Conservation (phyloP, 768 basidiomycete species). For the Boletus sp. region DNA sequence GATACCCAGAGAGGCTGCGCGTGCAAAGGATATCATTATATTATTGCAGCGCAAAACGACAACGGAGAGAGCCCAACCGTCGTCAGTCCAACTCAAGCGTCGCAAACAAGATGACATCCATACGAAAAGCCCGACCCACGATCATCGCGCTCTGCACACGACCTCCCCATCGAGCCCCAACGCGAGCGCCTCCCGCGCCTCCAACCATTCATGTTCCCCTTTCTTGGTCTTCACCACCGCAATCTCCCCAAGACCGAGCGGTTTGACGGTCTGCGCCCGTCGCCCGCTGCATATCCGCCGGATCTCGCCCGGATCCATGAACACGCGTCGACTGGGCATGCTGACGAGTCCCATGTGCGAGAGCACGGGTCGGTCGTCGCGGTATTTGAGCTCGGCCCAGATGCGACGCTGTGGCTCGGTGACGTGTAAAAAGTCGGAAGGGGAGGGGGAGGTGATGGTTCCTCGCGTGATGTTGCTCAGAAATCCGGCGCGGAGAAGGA, state of each 20-base stretch:
- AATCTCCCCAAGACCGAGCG: slow-evolving; percentile 90
- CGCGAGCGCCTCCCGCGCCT: slow-evolving; percentile 88
- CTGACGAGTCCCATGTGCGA: slow-evolving; percentile 77
- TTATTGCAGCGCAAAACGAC: not conserved
- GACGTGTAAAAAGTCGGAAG: slow-evolving; percentile 56
- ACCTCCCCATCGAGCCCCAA: slow-evolving; percentile 82
- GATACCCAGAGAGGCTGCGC: not conserved
- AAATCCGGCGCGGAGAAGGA: slow-evolving; percentile 90
- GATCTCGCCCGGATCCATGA: slow-evolving; percentile 73
- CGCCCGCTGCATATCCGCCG: slow-evolving; percentile 77
- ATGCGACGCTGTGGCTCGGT: slow-evolving; percentile 66
- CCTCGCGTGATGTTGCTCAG: slow-evolving; percentile 81
- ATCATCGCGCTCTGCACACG: slow-evolving; percentile 70
- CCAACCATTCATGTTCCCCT: slow-evolving; percentile 80
- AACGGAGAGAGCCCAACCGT: not conserved
- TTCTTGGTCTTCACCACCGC: slow-evolving; percentile 75
- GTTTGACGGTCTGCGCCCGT: slow-evolving; percentile 75
- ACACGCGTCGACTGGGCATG: slow-evolving; percentile 77
- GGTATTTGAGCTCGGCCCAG: slow-evolving; percentile 90
- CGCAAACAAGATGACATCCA: too few relatives aligned
- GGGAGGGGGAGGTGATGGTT: slow-evolving; percentile 62
- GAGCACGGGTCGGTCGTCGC: slow-evolving; percentile 85
- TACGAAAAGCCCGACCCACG: too few relatives aligned
- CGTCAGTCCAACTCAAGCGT: slow-evolving; percentile 2
- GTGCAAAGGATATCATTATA: not conserved